phyloP scores from a whole-genome alignment of 306 rosid genomes.

The Sicyos edulis region DNA sequence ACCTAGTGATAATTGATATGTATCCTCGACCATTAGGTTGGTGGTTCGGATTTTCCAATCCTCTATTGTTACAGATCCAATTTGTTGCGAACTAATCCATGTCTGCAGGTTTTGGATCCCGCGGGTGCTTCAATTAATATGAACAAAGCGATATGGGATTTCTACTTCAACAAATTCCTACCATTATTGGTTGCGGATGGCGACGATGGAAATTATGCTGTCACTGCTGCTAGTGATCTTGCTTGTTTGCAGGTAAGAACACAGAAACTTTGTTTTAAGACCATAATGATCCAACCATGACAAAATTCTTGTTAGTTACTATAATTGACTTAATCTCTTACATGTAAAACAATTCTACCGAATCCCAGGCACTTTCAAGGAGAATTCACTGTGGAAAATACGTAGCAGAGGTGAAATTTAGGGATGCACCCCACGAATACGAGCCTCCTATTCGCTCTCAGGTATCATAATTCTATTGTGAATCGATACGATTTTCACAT shows the following conservation, averaged over 20 bases:
- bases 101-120: slow-evolving; percentile 57
- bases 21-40: no score
- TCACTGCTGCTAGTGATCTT: slow-evolving; percentile 84
- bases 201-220: slow-evolving; percentile 80
- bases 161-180: slow-evolving; percentile 56
- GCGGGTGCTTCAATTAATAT: slow-evolving; percentile 57
- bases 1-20: no score
- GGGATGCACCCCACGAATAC: slow-evolving; percentile 61
- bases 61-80: not conserved
- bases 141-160: slow-evolving; percentile 61
- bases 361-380: slow-evolving; percentile 68
- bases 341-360: no score
- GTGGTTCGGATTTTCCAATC: no score
- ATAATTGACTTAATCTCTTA: no score
- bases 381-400: slow-evolving; percentile 88
- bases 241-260: slow-evolving; percentile 64
- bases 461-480: slow-evolving; percentile 33
- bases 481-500: no score
- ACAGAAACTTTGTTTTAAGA: not conserved
- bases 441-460: slow-evolving; percentile 65
- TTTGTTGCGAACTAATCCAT: slow-evolving; percentile 12
- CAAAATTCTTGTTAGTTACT: no score
- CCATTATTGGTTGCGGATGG: slow-evolving; percentile 53
- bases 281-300: not conserved
- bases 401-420: slow-evolving; percentile 92